These are phyloP conservation scores for Pseudogymnoascus sp. DNA, from an alignment of 2,329 filamentous ascomycete species.

Conservation along the genomic window DNA sequence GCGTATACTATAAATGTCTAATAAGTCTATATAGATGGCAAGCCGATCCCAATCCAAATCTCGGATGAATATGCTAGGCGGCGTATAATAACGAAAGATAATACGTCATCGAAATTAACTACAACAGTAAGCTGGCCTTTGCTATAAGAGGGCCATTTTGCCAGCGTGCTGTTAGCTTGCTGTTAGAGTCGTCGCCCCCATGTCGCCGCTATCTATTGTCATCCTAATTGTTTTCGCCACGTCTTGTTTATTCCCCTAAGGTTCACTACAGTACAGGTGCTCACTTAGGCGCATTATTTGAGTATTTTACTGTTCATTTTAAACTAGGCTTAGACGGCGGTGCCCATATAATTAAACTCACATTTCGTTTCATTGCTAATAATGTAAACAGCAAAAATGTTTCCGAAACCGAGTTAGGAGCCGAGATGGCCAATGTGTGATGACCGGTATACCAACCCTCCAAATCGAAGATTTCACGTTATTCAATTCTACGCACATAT, in stretches of 20 bases:
- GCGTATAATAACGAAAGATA: not conserved
- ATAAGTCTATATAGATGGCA: not conserved
- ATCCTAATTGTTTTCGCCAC: too few relatives aligned
- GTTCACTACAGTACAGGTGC: too few relatives aligned
- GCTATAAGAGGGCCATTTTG: too few relatives aligned
- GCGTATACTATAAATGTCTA: not conserved
- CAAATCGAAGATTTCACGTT: not conserved
- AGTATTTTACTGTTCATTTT: too few relatives aligned
- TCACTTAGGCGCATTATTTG: too few relatives aligned
- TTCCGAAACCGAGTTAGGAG: not conserved
- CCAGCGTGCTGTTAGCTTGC: too few relatives aligned
- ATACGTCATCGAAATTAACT: not conserved
- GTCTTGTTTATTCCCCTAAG: too few relatives aligned
- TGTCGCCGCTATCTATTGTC: too few relatives aligned
- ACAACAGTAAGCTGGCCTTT: not conserved
- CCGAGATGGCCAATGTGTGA: not conserved
- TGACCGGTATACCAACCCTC: not conserved
- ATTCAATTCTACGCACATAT: not conserved
- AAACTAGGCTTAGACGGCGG: too few relatives aligned
- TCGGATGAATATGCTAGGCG: not conserved
- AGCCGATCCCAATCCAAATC: not conserved
- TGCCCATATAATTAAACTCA: too few relatives aligned
- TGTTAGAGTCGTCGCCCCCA: too few relatives aligned
- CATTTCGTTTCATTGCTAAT: not conserved
- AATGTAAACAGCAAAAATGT: not conserved